Evolutionary conservation across 805 yeast genomes (phyloP).

Genomic region (Metschnikowia borealis): DNA sequence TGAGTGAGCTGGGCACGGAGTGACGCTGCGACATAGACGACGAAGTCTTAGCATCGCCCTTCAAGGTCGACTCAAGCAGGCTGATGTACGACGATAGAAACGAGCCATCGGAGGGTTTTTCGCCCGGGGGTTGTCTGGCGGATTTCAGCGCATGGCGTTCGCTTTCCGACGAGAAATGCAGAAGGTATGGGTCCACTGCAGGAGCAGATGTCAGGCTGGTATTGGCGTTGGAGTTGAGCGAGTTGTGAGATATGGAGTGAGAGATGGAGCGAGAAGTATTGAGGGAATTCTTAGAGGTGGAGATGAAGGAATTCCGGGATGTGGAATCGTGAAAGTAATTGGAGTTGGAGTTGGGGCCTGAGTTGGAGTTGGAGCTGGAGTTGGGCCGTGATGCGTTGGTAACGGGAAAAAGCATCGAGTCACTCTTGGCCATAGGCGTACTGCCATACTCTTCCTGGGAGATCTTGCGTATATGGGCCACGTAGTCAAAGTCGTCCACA

Average conservation of each 20-base stretch:
- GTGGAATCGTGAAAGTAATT: not conserved
- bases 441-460: slow-evolving; percentile 34
- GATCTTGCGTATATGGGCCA: slow-evolving; percentile 41
- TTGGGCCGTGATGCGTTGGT: not conserved
- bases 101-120: slow-evolving; percentile 14
- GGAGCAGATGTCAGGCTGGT: not conserved
- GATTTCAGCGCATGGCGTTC: not conserved
- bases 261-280: too few species aligned
- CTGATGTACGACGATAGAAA: slow-evolving; percentile 37
- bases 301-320: not conserved
- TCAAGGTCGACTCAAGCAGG: slow-evolving; percentile 35
- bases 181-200: slow-evolving; percentile 3
- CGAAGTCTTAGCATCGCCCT: slow-evolving; percentile 21
- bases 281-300: not conserved
- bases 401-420: not conserved
- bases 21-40: slow-evolving; percentile 2
- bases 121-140: not conserved
- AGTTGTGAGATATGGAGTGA: not conserved
- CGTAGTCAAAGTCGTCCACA: slow-evolving; percentile 43
- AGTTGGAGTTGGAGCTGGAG: not conserved
- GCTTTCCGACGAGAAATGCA: not conserved
- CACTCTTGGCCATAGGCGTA: slow-evolving; percentile 1
- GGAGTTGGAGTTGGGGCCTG: not conserved
- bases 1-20: slow-evolving; percentile 8
- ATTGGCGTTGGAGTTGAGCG: not conserved